phyloP scores from a whole-genome alignment of 1,284 basidiomycete genomes.

The Gymnopus androsaceus region DNA sequence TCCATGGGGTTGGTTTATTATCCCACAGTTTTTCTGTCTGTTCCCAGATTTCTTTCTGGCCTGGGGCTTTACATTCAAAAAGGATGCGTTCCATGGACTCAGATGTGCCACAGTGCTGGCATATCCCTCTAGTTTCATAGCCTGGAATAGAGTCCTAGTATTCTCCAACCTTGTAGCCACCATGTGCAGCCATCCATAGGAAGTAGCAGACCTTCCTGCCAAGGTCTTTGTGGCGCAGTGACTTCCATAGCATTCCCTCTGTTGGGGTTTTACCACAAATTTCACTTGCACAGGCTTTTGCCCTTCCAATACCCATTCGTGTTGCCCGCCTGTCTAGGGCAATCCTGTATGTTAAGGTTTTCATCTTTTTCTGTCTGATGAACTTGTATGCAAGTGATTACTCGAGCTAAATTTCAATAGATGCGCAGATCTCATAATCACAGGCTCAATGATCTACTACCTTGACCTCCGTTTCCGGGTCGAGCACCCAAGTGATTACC shows the following conservation, averaged over 20 bases:
- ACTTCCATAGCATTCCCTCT: slow-evolving; percentile 14
- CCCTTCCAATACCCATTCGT: slow-evolving; percentile 1
- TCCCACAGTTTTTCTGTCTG: slow-evolving; percentile 11
- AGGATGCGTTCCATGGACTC: slow-evolving; percentile 19
- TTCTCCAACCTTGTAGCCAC: slow-evolving; percentile 20
- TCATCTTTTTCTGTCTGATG: slow-evolving; percentile 12
- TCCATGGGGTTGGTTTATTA: no score
- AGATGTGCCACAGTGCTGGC: slow-evolving; percentile 13
- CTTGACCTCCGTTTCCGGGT: no score
- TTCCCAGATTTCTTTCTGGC: slow-evolving; percentile 25
- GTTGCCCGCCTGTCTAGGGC: slow-evolving; percentile 2
- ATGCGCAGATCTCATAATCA: no score
- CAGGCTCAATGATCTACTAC: no score
- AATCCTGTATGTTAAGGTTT: background rate
- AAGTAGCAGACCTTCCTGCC: slow-evolving; percentile 23
- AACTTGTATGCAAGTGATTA: slow-evolving; percentile 18
- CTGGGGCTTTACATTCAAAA: slow-evolving; percentile 22
- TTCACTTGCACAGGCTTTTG: background rate
- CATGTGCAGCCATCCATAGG: slow-evolving; percentile 32
- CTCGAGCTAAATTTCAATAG: no score
- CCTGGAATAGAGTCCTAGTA: slow-evolving; percentile 14
- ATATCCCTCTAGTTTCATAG: slow-evolving; percentile 21
- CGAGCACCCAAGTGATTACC: no score
- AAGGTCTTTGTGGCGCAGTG: slow-evolving; percentile 19
- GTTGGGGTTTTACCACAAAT: background rate